phyloP scores from a whole-genome alignment of 202 grass and related monocot genomes.

The Elaeis oleifera region DNA sequence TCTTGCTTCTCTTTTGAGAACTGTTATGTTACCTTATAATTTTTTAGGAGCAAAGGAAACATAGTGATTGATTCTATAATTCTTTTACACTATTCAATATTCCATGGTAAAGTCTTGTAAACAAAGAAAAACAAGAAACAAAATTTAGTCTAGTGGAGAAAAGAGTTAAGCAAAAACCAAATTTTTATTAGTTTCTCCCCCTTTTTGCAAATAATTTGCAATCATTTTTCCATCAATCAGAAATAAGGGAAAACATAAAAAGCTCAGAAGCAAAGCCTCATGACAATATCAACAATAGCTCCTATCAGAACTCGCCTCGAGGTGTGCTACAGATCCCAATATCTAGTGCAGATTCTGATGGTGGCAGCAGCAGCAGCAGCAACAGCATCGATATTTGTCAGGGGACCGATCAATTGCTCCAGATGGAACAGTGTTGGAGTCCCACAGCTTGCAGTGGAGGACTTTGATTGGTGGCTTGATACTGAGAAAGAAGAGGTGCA shows the following conservation, averaged over 20 bases:
- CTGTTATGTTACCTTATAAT: too few relatives aligned
- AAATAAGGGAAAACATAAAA: slow-evolving; percentile 23
- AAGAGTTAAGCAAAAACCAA: too few relatives aligned
- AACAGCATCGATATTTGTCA: slow-evolving; percentile 32
- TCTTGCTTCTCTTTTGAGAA: too few relatives aligned
- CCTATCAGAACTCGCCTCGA: slow-evolving; percentile 48
- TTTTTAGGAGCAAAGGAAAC: too few relatives aligned
- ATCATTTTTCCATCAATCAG: slow-evolving; percentile 22
- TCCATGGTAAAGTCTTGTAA: too few relatives aligned
- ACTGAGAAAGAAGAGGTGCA: slow-evolving; percentile 66
- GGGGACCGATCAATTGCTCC: slow-evolving; percentile 35
- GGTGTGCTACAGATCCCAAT: slow-evolving; percentile 50
- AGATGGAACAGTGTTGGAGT: slow-evolving; percentile 7
- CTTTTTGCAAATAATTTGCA: neutral
- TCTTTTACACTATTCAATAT: too few relatives aligned
- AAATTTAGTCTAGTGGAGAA: too few relatives aligned
- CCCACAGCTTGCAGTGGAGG: slow-evolving; percentile 57
- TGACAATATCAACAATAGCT: slow-evolving; percentile 22
- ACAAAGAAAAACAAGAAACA: too few relatives aligned
- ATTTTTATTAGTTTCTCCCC: neutral
- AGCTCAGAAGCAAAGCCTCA: slow-evolving; percentile 11
- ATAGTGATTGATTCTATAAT: too few relatives aligned
- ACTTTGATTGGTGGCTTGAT: slow-evolving; percentile 62
- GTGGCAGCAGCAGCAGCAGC: slow-evolving; percentile 7
- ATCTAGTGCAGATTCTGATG: slow-evolving; percentile 38